Evolutionary conservation across 2,329 filamentous ascomycete genomes (phyloP).

Genomic region (Claviceps pusilla): DNA sequence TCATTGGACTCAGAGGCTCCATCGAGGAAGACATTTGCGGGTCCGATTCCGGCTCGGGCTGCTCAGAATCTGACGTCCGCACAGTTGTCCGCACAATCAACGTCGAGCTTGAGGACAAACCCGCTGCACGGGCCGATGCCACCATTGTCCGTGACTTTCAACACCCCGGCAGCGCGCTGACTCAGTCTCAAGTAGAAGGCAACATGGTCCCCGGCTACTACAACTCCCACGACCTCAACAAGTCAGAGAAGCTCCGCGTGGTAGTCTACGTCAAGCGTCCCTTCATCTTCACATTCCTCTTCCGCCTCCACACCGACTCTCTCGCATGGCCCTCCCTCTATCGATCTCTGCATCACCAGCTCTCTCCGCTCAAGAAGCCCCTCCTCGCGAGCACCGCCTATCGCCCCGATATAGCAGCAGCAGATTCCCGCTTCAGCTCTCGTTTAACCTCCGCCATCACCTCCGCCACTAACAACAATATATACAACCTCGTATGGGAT

Average conservation of each 20-base stretch:
- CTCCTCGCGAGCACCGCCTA: slow-evolving; percentile 42
- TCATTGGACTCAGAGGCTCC: slow-evolving; percentile 54
- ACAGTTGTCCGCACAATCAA: slow-evolving; percentile 51
- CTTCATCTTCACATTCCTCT: slow-evolving; percentile 66
- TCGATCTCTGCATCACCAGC: slow-evolving; percentile 44
- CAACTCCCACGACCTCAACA: slow-evolving; percentile 34
- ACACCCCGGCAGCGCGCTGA: slow-evolving; percentile 19
- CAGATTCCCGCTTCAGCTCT: slow-evolving; percentile 3
- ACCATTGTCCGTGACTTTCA: slow-evolving; percentile 31
- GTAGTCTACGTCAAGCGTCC: slow-evolving; percentile 60
- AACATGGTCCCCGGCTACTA: slow-evolving; percentile 19
- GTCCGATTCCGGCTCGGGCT: slow-evolving; percentile 14
- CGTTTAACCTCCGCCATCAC: slow-evolving; percentile 4
- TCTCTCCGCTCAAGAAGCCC: slow-evolving; percentile 41
- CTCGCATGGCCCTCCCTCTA: slow-evolving; percentile 42
- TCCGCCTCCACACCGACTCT: slow-evolving; percentile 41
- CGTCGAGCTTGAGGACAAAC: slow-evolving; percentile 41
- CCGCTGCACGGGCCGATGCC: slow-evolving; percentile 24
- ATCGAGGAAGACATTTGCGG: slow-evolving; percentile 31
- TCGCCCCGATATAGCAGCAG: slow-evolving; percentile 27
- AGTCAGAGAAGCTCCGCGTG: slow-evolving; percentile 45
- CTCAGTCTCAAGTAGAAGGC: slow-evolving; percentile 20
- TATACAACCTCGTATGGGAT: slow-evolving; percentile 51
- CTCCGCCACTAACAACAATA: slow-evolving; percentile 15
- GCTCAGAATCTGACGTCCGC: slow-evolving; percentile 31